Percentiles rank a stretch among this genome's conserved stretches.
These are phyloP conservation scores for Trichoderma cornu-damae DNA, from an alignment of 2,329 filamentous ascomycete genomes.

Conservation along the genomic window DNA sequence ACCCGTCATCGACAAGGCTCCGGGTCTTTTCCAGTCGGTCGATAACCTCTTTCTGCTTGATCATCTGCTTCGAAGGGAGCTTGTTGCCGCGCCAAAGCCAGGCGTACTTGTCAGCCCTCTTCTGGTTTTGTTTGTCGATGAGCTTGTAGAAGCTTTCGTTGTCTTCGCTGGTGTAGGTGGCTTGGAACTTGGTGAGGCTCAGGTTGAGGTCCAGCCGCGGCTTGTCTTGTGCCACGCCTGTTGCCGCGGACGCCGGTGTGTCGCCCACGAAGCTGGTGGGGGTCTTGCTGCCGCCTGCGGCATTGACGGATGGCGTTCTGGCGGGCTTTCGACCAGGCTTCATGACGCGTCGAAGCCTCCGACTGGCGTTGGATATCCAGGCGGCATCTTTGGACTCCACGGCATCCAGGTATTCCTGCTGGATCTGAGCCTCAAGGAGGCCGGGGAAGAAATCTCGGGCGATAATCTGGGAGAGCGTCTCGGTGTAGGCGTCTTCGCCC, in stretches of 20 bases:
- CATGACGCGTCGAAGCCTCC: slow-evolving; percentile 70
- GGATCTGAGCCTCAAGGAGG: slow-evolving; percentile 75
- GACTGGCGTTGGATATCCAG: slow-evolving; percentile 81
- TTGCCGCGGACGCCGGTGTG: slow-evolving; percentile 61
- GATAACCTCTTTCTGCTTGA: slow-evolving; percentile 60
- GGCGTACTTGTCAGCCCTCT: slow-evolving; percentile 74
- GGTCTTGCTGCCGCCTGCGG: slow-evolving; percentile 43
- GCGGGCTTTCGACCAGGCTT: slow-evolving; percentile 56
- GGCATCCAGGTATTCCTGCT: slow-evolving; percentile 89
- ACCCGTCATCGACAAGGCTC: slow-evolving; percentile 52
- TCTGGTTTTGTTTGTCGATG: slow-evolving; percentile 84
- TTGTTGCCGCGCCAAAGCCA: slow-evolving; percentile 91
- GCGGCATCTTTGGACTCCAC: slow-evolving; percentile 76
- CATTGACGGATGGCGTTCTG: slow-evolving; percentile 24
- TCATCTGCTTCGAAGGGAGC: slow-evolving; percentile 72
- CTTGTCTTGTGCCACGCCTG: slow-evolving; percentile 36
- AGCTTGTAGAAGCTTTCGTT: slow-evolving; percentile 95
- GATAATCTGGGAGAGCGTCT: slow-evolving; percentile 88
- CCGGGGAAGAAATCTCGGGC: slow-evolving; percentile 96
- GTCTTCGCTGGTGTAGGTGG: slow-evolving; percentile 93
- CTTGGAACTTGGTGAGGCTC: slow-evolving; percentile 79
- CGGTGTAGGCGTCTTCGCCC: slow-evolving; percentile 90
- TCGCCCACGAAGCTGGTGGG: slow-evolving; percentile 65
- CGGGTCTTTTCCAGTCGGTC: slow-evolving; percentile 44
- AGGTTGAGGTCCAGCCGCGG: slow-evolving; percentile 66